Evolutionary conservation across 2,329 filamentous ascomycete species (phyloP).

Genomic region (Colletotrichum nymphaeae): DNA sequence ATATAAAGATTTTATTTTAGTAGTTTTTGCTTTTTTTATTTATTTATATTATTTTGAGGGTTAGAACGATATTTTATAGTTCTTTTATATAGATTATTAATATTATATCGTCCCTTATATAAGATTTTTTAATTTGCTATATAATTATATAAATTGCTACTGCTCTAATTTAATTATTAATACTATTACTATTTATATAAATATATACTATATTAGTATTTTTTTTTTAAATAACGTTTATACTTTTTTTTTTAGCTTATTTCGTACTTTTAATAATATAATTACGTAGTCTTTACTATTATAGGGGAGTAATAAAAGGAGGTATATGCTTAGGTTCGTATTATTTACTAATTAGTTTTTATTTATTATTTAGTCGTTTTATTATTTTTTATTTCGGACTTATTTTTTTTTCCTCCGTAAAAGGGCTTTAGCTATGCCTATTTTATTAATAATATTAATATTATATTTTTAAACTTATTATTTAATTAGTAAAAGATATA

Average conservation of each 20-base stretch:
- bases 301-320: background rate
- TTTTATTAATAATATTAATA: background rate
- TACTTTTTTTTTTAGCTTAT: background rate
- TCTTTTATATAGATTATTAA: background rate
- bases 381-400: background rate
- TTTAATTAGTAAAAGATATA: background rate
- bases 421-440: background rate
- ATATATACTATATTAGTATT: background rate
- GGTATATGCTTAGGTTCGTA: background rate
- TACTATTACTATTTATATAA: background rate
- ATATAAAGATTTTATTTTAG: background rate
- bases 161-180: background rate
- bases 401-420: background rate
- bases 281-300: background rate
- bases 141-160: background rate
- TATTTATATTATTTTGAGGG: background rate
- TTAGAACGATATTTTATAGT: background rate
- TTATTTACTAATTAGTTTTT: background rate
- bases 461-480: conserved; percentile 7
- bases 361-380: background rate
- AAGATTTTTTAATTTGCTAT: background rate
- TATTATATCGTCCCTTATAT: background rate
- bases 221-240: background rate
- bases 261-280: background rate
- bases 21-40: background rate